These are phyloP conservation scores for Polyrhizophydium stewartii DNA, from an alignment of 371 early-diverging fungal species.

Conservation along the genomic window DNA sequence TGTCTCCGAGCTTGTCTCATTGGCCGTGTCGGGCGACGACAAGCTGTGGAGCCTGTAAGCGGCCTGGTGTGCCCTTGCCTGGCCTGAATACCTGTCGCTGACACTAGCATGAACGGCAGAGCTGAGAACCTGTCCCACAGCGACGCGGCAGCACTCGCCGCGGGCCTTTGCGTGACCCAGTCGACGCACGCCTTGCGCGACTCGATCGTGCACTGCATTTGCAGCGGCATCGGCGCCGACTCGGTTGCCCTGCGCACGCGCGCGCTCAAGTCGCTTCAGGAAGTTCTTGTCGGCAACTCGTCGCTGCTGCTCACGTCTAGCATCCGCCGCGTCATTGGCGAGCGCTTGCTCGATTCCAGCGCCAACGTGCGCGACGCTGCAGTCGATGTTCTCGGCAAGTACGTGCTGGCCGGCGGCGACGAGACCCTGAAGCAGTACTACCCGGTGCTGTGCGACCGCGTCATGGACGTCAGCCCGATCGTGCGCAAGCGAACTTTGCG, in stretches of 20 bases:
- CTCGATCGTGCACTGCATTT: background rate
- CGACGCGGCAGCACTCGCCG: no score
- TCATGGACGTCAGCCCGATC: constrained; percentile 74
- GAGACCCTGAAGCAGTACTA: constrained; percentile 65
- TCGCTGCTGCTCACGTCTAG: constrained; percentile 22
- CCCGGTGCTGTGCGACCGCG: constrained; percentile 63
- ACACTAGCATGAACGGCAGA: no score
- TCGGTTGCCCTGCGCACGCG: constrained; percentile 64
- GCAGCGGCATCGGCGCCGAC: background rate
- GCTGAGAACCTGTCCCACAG: no score
- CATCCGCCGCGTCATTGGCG: constrained; percentile 64
- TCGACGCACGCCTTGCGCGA: background rate
- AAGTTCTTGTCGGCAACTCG: constrained; percentile 57
- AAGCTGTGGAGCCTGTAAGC: no score
- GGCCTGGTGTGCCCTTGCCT: no score
- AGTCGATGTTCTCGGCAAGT: constrained; percentile 80
- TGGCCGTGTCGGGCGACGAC: no score
- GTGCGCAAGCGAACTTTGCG: constrained; percentile 86
- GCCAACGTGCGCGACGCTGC: constrained; percentile 89
- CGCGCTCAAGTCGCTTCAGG: constrained; percentile 70
- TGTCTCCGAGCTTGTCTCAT: no score
- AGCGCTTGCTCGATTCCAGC: constrained; percentile 75
- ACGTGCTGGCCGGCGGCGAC: constrained; percentile 23
- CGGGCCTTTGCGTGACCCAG: background rate
- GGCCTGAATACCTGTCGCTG: no score